Evolutionary conservation across 306 rosid genomes (phyloP), one percentile per base, ranked within the genome.

Genomic region (Prunus persica): DNA sequence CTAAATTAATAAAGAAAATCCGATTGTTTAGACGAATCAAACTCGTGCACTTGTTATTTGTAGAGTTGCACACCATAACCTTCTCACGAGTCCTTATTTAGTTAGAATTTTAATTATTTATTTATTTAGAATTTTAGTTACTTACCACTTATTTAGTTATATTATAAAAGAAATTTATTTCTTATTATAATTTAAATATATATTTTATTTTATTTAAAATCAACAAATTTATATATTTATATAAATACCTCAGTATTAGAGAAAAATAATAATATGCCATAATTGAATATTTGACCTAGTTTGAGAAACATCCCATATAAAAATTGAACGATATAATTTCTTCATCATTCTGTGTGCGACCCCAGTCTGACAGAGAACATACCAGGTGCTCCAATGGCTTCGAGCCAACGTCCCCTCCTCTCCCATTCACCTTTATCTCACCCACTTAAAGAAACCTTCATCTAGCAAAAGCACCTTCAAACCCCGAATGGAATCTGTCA

Each of bases 321-420:
- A 52, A 3, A 0, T 15, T 7, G 5, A 11, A 41, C 30, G 52
- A 50, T 52, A 38, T 69, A 1, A 10, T 19, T 10, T 6, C 7
- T 16, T 9, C 1, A 43, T 32, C 32, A 75, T 12, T 47, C 83
- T 63, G 76, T 63, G 87, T 76, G 83, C 82, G 54, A 45, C 10
- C 6, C 11, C 22, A 2, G 43, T 41, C 16, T 25, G 8, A 73
- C n/a, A 22, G 12, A 52, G 66, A 22, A 55, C 66, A 62, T 55
- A 75, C 87, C 82, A 70, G 76, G 30, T 27, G 76, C 85, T 67
- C 85, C 82, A 71, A 71, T 71, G 74, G 85, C 46, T 18, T 22
- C 46, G 8, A 13, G 75, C 80, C 82, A 65, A 25, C 78, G 62
- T 0, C 3, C 49, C 1, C 3, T 12, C 30, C 13, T 13, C 14